These are phyloP conservation scores for Fusarium marasasianum DNA, from an alignment of 2,329 filamentous ascomycete species.

Conservation along the genomic window DNA sequence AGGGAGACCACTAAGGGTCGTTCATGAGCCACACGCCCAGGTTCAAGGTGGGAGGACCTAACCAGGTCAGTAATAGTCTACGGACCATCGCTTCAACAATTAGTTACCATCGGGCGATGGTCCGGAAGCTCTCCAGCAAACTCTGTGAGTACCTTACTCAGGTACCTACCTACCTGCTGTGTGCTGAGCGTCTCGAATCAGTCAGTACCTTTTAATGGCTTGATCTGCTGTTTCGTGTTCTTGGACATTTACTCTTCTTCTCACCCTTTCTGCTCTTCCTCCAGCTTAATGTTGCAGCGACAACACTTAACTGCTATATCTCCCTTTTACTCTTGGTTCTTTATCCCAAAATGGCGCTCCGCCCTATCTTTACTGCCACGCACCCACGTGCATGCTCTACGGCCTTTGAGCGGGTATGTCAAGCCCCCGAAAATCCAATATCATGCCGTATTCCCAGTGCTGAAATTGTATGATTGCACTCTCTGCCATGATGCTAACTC, in stretches of 20 bases:
- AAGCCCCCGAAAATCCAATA: not conserved
- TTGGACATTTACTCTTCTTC: constrained; percentile 14
- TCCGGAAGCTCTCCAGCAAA: constrained; percentile 38
- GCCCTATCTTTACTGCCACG: constrained; percentile 89
- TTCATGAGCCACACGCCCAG: constrained; percentile 33
- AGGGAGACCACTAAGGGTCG: constrained; percentile 37
- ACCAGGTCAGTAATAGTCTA: constrained; percentile 28
- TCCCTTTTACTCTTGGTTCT: constrained; percentile 44
- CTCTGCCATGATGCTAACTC: constrained; percentile 3
- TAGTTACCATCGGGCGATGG: constrained; percentile 38
- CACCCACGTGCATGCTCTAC: constrained; percentile 96
- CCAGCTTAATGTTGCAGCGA: constrained; percentile 41
- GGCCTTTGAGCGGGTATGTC: constrained; percentile 88
- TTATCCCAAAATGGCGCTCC: constrained; percentile 66
- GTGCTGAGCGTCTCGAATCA: constrained; percentile 1
- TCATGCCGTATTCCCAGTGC: not conserved
- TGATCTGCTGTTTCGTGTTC: constrained; percentile 16
- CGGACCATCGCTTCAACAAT: constrained; percentile 42
- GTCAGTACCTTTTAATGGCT: constrained; percentile 29
- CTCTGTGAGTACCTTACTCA: constrained; percentile 15
- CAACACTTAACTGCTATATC: constrained; percentile 42
- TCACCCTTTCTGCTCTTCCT: constrained; percentile 22
- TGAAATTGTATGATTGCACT: not conserved
- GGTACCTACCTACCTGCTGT: not conserved
- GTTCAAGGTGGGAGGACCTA: constrained; percentile 38